These are phyloP conservation scores for Neofusicoccum ribis DNA, from an alignment of 2,329 filamentous ascomycete species.

Conservation along the genomic window DNA sequence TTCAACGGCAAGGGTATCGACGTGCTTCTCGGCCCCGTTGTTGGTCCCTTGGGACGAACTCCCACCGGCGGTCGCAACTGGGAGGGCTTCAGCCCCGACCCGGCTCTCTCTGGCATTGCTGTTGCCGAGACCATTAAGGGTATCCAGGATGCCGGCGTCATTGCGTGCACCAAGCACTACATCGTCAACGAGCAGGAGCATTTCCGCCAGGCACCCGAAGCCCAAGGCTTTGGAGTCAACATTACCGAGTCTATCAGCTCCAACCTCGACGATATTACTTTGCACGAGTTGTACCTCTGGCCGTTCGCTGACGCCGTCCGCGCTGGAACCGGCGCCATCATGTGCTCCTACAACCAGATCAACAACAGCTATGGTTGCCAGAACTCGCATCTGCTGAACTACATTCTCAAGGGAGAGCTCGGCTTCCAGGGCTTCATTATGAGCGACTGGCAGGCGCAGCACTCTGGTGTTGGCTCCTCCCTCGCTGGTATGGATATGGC, in stretches of 20 bases:
- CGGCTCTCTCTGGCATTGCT: constrained; percentile 70
- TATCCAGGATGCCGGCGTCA: constrained; percentile 78
- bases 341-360: constrained; percentile 71
- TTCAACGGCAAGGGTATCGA: constrained; percentile 74
- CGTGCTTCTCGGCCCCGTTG: constrained; percentile 74
- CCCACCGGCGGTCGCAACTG: constrained; percentile 71
- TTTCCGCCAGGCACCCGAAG: constrained; percentile 64
- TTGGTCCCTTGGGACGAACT: constrained; percentile 69
- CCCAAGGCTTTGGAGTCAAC: constrained; percentile 60
- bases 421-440: constrained; percentile 76
- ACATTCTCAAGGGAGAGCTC: constrained; percentile 74
- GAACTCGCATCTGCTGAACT: constrained; percentile 74
- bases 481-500: constrained; percentile 78
- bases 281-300: constrained; percentile 66
- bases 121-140: constrained; percentile 74
- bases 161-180: constrained; percentile 74
- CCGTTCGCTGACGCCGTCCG: constrained; percentile 54
- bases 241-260: constrained; percentile 62
- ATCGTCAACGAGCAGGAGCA: constrained; percentile 73
- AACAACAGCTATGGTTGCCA: constrained; percentile 82
- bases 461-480: constrained; percentile 66
- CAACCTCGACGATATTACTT: constrained; percentile 64
- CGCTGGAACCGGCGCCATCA: constrained; percentile 52
- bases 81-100: constrained; percentile 73
- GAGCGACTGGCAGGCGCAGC: constrained; percentile 76